Conservation (phyloP, 352 stramenopile species). For the Peronosclerospora sorghi region DNA sequence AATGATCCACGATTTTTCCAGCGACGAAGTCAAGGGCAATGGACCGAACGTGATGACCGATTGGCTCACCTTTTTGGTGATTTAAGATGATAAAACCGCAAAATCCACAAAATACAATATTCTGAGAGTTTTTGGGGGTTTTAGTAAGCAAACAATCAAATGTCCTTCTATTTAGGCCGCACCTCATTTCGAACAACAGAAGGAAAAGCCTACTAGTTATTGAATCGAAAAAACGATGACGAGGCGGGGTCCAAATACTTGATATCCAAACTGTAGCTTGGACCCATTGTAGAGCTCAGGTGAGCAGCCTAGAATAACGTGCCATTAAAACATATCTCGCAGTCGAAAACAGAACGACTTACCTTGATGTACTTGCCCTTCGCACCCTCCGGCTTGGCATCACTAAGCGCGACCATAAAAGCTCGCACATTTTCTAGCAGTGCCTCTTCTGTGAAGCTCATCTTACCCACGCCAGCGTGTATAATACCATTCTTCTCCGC, state of each 20-base stretch:
- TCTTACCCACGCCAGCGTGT: slow-evolving; percentile 82
- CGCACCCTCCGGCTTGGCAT: slow-evolving; percentile 86
- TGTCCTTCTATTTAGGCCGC: no score
- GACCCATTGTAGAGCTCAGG: slow-evolving; percentile 81
- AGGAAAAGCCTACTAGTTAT: slow-evolving; percentile 23
- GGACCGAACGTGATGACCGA: no score
- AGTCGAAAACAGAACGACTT: neutral
- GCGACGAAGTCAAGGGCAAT: no score
- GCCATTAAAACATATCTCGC: neutral
- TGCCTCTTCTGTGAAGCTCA: slow-evolving; percentile 82
- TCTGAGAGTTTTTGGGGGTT: no score
- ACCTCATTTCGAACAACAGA: neutral
- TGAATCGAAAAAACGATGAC: slow-evolving; percentile 80
- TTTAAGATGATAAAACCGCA: no score
- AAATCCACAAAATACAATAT: no score
- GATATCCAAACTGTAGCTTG: slow-evolving; percentile 63
- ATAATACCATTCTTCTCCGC: slow-evolving; percentile 87
- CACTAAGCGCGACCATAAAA: slow-evolving; percentile 86
- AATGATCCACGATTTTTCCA: no score
- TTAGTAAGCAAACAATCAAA: no score
- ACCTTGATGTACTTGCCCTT: slow-evolving; percentile 92
- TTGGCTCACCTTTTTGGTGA: no score
- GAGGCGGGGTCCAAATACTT: slow-evolving; percentile 80
- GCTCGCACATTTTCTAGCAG: slow-evolving; percentile 88
- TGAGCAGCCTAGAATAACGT: slow-evolving; percentile 37